Base-by-base conservation (phyloP, 2,329 filamentous ascomycete genomes). In the Plenodomus tracheiphilus region DNA sequence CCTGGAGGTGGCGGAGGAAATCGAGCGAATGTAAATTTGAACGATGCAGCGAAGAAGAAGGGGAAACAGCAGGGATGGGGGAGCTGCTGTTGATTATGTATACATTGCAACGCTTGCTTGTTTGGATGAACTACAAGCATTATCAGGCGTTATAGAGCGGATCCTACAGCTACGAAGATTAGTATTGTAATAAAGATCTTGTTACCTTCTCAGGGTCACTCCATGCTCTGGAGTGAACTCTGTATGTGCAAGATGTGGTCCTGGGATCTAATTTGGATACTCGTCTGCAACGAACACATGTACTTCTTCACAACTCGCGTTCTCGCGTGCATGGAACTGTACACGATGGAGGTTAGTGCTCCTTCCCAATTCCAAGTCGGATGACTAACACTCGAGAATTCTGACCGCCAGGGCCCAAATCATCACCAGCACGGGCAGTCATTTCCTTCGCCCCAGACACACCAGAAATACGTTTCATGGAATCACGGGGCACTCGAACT, bases 1-100 rank as follows among this genome's bases (percentile, higher is more conserved):
- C 86, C 58, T 73, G 81, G 56, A 70, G 85, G 61, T 71, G 56
- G 71, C 43, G 73, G 71, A 44, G 70, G 67, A 7, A 75, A 73
- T 53, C 66, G 64, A 13, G 74, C 67, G 2, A 70, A 71, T 45
- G 71, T 80, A 37, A 78, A 74, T 38, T 49, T 74, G 68, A 75
- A 73, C 37, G 74, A 76, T 59, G 69, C 65, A 1, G 64, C 64
- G 19, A 68, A 59, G 53, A 68, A 59, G 53, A 68, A 61, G 45
- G 66, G 63, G 20, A 66, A 65, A 19, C 62, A 68, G 28, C 62
- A 66, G 42, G 68, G 66, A 4, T 70, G 66, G 68, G 65, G 68
- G 7, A 55, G 57, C 5, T 69, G 68, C 36, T 71, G 68, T 51
- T 71, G 42, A 59, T 28, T 18, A 32, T 40, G 28, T 8, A 32